Evolutionary conservation across 768 basidiomycete genomes (phyloP).

Genomic region (Lactarius hatsudake): DNA sequence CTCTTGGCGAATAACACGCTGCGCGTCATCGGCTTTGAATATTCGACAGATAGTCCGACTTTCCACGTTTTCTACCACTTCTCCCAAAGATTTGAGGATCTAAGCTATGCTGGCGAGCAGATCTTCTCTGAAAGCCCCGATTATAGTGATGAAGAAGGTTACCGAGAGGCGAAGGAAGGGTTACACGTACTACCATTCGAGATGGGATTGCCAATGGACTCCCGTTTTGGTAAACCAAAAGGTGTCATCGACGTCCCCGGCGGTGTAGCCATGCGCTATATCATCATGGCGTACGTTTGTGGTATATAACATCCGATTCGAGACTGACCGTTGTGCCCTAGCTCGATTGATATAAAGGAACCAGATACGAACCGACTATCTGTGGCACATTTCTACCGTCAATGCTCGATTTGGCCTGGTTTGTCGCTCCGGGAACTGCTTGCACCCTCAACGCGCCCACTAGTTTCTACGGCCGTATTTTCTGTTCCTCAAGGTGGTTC

Average conservation of each 20-base stretch:
- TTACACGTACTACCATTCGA: constrained; percentile 69
- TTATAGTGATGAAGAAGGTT: constrained; percentile 57
- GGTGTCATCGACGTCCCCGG: constrained; percentile 52
- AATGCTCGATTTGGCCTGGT: constrained; percentile 76
- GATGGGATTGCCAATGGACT: constrained; percentile 59
- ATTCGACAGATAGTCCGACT: constrained; percentile 51
- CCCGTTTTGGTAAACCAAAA: constrained; percentile 53
- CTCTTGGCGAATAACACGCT: constrained; percentile 74
- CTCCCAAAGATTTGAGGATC: constrained; percentile 50
- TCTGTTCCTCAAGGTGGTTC: constrained; percentile 58
- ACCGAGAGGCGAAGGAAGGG: constrained; percentile 61
- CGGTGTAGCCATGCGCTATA: constrained; percentile 71
- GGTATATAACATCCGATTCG: neutral
- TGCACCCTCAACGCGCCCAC: constrained; percentile 54
- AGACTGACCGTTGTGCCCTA: constrained; percentile 30
- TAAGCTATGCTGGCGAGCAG: constrained; percentile 39
- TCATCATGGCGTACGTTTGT: constrained; percentile 67
- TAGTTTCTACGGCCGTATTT: constrained; percentile 55
- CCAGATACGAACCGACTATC: constrained; percentile 56
- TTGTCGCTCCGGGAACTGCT: constrained; percentile 61
- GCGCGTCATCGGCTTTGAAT: constrained; percentile 83
- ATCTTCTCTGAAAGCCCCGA: constrained; percentile 41
- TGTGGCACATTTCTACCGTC: constrained; percentile 87
- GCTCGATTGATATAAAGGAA: constrained; percentile 76
- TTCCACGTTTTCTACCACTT: constrained; percentile 82